Evolutionary conservation across 495 filamentous ascomycete species (phyloP), one percentile per base, ranked within the genome.

Genomic region (Annulohypoxylon maeteangense): DNA sequence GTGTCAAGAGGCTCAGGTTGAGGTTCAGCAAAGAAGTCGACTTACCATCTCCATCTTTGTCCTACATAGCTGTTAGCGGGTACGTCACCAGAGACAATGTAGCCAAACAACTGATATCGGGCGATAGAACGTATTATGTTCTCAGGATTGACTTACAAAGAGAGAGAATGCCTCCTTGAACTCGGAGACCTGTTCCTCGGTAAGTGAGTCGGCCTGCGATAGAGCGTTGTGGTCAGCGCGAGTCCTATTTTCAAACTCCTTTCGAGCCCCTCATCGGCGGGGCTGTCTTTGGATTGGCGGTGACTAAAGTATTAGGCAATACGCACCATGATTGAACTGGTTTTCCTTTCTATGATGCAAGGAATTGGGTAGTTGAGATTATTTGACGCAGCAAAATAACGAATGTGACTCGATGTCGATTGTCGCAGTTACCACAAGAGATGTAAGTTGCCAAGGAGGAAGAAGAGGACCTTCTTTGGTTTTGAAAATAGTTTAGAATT

Each of bases 121-220:
- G 36, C 10, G 40, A 8, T 57, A 59, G 3, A 20, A 51, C 4
- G 14, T 51, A 20, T 27, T 31, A 53, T n/a, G 29, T 12, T 10
- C 8, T 40, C 12, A 11, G 23, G 23, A 40, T 32, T 47, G 18
- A 94, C 95, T 92, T 88, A 99, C 95, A 82, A 99, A 99, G 38
- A 99, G 91, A 80, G 95, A 99, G 87, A 99, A 99, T 50, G 95
- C 95, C 86, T 99, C 96, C 91, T 98, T 99, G 85, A 98, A 99
- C 86, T 99, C 95, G 80, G 95, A 97, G 76, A 99, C 95, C 88
- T 99, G 95, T 84, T 99, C 95, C 87, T 98, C 95, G 75, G 95
- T 98, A 72, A 99, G 89, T 79, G 93, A 91, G 80, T 96, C 93
- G 80, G 93, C 93, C 93, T 95, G 78, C 75, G 60, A 67, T 25